Base-by-base conservation (phyloP, 148 eudicot species). In the Gaultheria prostrata region DNA sequence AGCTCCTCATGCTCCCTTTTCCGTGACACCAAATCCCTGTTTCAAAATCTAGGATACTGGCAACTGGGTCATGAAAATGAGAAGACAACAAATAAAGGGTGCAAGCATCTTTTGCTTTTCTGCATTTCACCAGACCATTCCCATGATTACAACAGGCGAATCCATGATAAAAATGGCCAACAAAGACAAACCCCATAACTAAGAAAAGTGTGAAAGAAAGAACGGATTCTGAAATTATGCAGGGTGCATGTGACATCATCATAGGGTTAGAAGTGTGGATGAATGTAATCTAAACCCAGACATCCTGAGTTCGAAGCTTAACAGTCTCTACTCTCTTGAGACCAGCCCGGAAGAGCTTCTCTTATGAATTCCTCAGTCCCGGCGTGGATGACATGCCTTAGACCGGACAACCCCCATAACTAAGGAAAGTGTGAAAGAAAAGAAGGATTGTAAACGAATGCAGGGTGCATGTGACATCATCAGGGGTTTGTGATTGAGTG, bases 41-140 rank as follows among this genome's bases (percentile, higher is more conserved):
- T 30, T 67, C 72, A 67, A 67, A 28, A 67, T 67, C 72, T 67
- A 67, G 72, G 72, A 67, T 28, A 67, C 39, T 67, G 72, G 72
- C 72, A 30, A 67, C 18, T 67, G 33, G 72, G 72, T 67, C 18
- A 67, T 67, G 72, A 67, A 67, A 67, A 67, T 67, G 72, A 67
- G 72, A 67, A 67, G 72, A 67, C 72, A 30, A 39, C 30, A 30
- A 14, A 67, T 28, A 67, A 67, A 67, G 72, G 35, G 71, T 10
- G 14, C 30, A 28, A 30, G 72, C 18, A 67, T 67, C 72, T 67
- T 30, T 13, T 67, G 39, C 72, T 67, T 67, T 63, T 13, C 72
- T 67, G 72, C 72, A 67, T 67, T 28, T 67, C 35, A 28, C 35
- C 72, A 30, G 72, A 13, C 72, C 72, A 67, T 67, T 67, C 72